Percentiles rank a stretch among this genome's conserved stretches.
phyloP scores from a whole-genome alignment of 129 eudicot species.

The Chrysanthemum makinoi region DNA sequence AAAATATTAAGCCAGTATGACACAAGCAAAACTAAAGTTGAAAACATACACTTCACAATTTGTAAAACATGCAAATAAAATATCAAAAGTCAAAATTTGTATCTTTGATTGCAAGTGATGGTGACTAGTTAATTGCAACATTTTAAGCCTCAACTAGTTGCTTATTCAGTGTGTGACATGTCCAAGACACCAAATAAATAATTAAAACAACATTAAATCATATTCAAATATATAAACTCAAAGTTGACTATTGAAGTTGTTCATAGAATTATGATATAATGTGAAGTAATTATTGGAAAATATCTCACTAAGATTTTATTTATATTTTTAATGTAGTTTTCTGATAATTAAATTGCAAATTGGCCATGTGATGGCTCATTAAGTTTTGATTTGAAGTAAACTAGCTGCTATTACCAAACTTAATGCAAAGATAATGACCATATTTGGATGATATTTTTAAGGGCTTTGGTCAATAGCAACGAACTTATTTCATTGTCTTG shows the following conservation, averaged over 20 bases:
- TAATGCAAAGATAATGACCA: neutral
- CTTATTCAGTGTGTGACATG: no score
- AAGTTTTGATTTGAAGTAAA: neutral
- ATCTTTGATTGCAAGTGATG: conserved; percentile 12
- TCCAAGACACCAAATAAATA: no score
- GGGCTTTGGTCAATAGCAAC: no score
- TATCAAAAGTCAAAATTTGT: conserved; percentile 6
- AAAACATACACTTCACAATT: conserved; percentile 1
- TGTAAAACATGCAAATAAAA: neutral
- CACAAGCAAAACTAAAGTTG: conserved; percentile 10
- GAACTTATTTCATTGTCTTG: no score
- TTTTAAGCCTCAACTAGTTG: neutral
- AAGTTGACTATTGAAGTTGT: conserved; percentile 19
- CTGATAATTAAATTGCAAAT: conserved; percentile 21
- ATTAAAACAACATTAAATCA: no score
- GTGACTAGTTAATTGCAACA: neutral
- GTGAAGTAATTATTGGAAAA: conserved; percentile 13
- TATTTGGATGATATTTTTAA: no score
- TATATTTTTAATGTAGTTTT: conserved; percentile 1
- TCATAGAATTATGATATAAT: conserved; percentile 10
- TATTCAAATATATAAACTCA: no score
- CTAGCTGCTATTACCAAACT: conserved; percentile 3
- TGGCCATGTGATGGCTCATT: conserved; percentile 33
- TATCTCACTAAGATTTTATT: conserved; percentile 23
- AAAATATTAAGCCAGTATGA: no score